Base-by-base conservation (phyloP, 2,329 filamentous ascomycete species). In the Beauveria caledonica region DNA sequence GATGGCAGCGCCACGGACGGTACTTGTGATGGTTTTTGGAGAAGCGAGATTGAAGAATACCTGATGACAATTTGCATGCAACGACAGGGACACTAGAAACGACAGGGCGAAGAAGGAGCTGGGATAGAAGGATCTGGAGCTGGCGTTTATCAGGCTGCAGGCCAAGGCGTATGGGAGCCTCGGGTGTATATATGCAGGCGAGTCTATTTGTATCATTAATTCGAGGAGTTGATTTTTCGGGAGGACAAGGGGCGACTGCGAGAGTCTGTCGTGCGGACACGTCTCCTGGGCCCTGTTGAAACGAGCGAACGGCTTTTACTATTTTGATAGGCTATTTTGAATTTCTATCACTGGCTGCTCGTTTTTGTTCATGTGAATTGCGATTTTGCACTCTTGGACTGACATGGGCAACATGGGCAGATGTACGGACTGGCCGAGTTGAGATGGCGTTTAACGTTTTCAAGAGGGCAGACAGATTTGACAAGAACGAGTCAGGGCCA, bases 21-120 rank as follows among this genome's bases (percentile, higher is more conserved):
- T 36, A 21, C 27, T 39, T 27, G 36, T 59, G 45, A 25, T 29
- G 19, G 11, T 46, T 46, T 52, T 59, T 46, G 57, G 57, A 52
- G 57, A 58, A n/a, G 42, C 49, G 39, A 59, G 36, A 27, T 46
- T 46, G 49, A 45, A 53, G 46, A 53, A 45, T 46, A 39, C 57
- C 49, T 59, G 19, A 59, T 19, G 57, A 59, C 49, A 49, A 45
- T 49, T 56, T 59, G 57, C 57, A 59, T 59, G 48, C 57, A 53
- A 59, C 57, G 57, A 59, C 48, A 46, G 48, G 44, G 46, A 53
- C 23, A 59, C 39, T 59, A 46, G 57, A 59, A 48, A 29, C 48
- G 49, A 23, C 57, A 52, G 21, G 9, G 49, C 13, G 49, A 49
- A 46, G 17, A 49, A 44, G n/a, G 48, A 45, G 57, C 25, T 59